A percentile compares a stretch with the other conserved stretches of the same genome.
Evolutionary conservation across 352 stramenopile species (phyloP).

Genomic region (Thalassiosira hispida): DNA sequence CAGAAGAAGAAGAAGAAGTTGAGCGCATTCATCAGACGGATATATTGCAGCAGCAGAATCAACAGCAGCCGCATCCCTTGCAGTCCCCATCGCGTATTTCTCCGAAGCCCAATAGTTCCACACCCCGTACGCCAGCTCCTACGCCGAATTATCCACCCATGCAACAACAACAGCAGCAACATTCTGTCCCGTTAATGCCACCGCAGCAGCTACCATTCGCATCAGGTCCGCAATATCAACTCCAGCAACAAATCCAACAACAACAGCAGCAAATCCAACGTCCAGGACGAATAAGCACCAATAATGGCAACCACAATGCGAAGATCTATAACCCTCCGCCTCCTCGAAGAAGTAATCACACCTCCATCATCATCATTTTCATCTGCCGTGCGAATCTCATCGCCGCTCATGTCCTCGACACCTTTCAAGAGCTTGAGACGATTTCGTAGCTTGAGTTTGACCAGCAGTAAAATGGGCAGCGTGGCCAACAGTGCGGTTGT

Average conservation of each 20-base stretch:
- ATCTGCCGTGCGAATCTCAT: not conserved
- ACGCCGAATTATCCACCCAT: too few species aligned
- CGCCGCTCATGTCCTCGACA: not conserved
- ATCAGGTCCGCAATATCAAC: too few species aligned
- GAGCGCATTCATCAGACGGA: not conserved
- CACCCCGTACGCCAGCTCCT: too few species aligned
- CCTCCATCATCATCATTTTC: not conserved
- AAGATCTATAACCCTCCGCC: slow-evolving; percentile 29
- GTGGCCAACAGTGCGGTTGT: too few species aligned
- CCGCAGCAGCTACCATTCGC: not conserved
- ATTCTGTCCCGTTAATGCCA: not conserved
- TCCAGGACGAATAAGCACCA: not conserved
- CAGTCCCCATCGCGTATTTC: too few species aligned
- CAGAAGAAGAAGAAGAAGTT: not conserved
- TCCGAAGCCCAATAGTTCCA: too few species aligned
- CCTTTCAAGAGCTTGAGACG: slow-evolving; percentile 16
- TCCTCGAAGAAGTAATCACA: slow-evolving; percentile 21
- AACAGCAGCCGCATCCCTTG: too few species aligned
- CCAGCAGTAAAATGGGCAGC: not conserved
- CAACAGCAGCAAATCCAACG: too few species aligned
- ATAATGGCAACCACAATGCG: not conserved
- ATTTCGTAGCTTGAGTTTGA: slow-evolving; percentile 52
- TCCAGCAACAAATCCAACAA: too few species aligned
- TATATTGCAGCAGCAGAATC: too few species aligned
- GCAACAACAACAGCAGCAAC: too few species aligned